Evolutionary conservation across 768 basidiomycete species (phyloP).

Genomic region (Tylopilus vinaceipallidus): DNA sequence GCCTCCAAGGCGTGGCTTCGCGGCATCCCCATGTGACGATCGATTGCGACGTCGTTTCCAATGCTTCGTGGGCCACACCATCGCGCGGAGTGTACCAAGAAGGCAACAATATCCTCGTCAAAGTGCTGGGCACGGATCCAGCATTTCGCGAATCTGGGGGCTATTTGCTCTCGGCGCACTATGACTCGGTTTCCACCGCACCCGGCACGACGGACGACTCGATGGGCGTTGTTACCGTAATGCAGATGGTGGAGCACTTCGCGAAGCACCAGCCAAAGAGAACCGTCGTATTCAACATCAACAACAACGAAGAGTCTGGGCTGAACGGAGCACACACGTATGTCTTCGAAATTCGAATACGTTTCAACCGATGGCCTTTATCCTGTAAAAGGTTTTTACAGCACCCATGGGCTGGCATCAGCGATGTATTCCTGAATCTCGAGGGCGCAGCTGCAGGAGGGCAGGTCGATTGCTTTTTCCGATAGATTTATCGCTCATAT

Average conservation of each 20-base stretch:
- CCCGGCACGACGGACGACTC: slow-evolving; percentile 78
- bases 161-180: slow-evolving; percentile 79
- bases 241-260: slow-evolving; percentile 63
- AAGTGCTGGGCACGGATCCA: slow-evolving; percentile 51
- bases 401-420: slow-evolving; percentile 72
- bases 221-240: slow-evolving; percentile 64
- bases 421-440: slow-evolving; percentile 72
- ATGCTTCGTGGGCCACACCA: slow-evolving; percentile 44
- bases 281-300: slow-evolving; percentile 79
- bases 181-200: slow-evolving; percentile 75
- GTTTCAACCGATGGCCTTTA: neutral
- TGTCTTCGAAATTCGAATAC: slow-evolving; percentile 20
- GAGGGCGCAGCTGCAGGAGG: slow-evolving; percentile 82
- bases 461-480: slow-evolving; percentile 35
- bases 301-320: slow-evolving; percentile 83
- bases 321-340: slow-evolving; percentile 71
- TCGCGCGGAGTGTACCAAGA: slow-evolving; percentile 52
- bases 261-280: slow-evolving; percentile 47
- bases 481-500: neutral
- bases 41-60: slow-evolving; percentile 48
- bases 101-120: slow-evolving; percentile 65
- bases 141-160: slow-evolving; percentile 35
- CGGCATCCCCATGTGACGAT: slow-evolving; percentile 47
- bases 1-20: slow-evolving; percentile 47
- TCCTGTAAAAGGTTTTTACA: slow-evolving; percentile 51